Evolutionary conservation across 1,139 yeast genomes (phyloP).

Genomic region (Pichia sp.): DNA sequence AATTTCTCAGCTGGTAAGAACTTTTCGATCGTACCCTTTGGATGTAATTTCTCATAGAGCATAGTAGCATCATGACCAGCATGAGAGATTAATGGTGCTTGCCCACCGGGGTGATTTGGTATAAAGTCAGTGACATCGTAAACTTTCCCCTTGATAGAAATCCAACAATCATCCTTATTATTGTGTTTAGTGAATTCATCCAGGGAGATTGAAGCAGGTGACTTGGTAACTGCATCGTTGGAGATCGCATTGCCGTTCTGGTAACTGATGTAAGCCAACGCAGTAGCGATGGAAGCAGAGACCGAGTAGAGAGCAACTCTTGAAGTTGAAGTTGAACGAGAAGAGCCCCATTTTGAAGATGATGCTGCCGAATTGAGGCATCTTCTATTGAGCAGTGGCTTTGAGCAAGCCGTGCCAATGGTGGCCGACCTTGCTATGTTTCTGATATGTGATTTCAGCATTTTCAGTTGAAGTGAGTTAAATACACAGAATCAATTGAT

Average conservation of each 20-base stretch:
- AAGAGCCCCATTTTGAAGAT: not conserved
- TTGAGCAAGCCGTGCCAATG: too few relatives aligned
- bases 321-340: not conserved
- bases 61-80: slow-evolving; percentile 93
- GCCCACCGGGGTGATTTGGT: slow-evolving; percentile 86
- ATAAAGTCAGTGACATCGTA: slow-evolving; percentile 78
- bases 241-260: not conserved
- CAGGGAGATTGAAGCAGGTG: slow-evolving; percentile 13
- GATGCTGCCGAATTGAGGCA: too few relatives aligned
- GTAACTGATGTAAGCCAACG: not conserved
- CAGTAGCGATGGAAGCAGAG: not conserved
- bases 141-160: slow-evolving; percentile 75
- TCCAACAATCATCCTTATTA: slow-evolving; percentile 70
- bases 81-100: slow-evolving; percentile 57
- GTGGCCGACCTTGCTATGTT: too few relatives aligned
- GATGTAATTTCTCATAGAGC: slow-evolving; percentile 81
- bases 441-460: too few relatives aligned
- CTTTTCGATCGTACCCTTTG: slow-evolving; percentile 42
- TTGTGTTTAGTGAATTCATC: slow-evolving; percentile 64
- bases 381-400: too few relatives aligned
- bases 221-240: slow-evolving; percentile 3
- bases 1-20: slow-evolving; percentile 29
- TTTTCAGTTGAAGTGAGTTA: too few relatives aligned
- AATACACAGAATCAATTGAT: too few relatives aligned
- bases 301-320: not conserved